Evolutionary conservation across 1,139 yeast species (phyloP), one percentile per base, ranked within the genome.

Genomic region (Nematodospora anomalae): DNA sequence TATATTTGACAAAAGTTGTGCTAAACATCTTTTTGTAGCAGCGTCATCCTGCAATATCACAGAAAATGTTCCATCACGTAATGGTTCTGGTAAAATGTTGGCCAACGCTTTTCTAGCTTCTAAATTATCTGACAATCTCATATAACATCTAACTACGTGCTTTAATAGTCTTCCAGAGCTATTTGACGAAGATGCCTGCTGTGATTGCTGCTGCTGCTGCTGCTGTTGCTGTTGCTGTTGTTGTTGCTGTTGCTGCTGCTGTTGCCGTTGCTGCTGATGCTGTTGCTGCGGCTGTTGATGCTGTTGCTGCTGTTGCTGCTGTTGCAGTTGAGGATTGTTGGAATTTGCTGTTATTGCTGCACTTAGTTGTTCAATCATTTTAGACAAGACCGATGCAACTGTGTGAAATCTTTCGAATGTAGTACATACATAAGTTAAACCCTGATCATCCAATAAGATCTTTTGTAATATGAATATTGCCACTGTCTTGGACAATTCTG

Each of bases 391-490:
- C 30, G 86, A 82, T 1, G 95, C 87, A 22, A 92, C 97, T 2
- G 98, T 96, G 45, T 84, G 89, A 58, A 92, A 92, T 50, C 98
- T 74, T 60, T 92, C 97, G 57, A 83, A 87, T 0, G 97, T 90
- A 42, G 95, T 95, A 63, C 98, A 92, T 16, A 92, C 87, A 62
- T 92, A 92, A 26, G 81, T 78, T 45, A 92, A 73, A 0, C 98
- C 98, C 50, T 84, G 81, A 55, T 92, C 97, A 60, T 92, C 97
- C 49, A 88, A 75, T 38, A 92, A 68, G 37, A 92, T 90, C 62
- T 90, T 92, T 57, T 92, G 97, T 33, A 92, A 82, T 44, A 92
- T 90, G 49, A 90, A 90, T 40, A 92, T 90, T 3, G 98, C 98
- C 30, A 92, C 98, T 0, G 97, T 92, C 57, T 92, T 92, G 35